Conservation (phyloP, 371 early-diverging fungal species). For the Neoconidiobolus thromboides region DNA sequence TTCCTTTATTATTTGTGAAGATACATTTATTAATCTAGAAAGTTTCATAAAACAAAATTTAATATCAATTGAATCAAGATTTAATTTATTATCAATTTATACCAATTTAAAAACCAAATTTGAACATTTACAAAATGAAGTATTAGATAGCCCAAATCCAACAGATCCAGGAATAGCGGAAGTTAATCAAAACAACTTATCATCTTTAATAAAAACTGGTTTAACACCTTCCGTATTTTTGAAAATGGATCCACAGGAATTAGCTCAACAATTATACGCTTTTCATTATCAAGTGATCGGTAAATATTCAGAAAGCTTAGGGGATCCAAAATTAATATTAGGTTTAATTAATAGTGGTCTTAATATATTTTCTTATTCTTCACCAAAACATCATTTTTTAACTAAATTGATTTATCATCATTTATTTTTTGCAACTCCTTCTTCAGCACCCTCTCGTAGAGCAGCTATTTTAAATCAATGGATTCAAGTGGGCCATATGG, state of each 20-base stretch:
- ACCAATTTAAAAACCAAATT: too few species aligned
- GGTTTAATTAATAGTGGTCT: constrained; percentile 11
- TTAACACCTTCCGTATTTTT: constrained; percentile 41
- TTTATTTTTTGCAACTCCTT: constrained; percentile 39
- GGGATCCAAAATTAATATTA: constrained; percentile 16
- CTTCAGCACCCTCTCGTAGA: constrained; percentile 22
- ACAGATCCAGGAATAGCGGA: neutral
- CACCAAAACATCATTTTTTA: constrained; percentile 36
- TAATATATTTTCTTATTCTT: constrained; percentile 25
- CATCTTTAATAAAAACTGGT: constrained; percentile 23
- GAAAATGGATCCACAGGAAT: constrained; percentile 29
- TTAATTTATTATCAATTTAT: constrained; percentile 7
- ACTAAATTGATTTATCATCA: constrained; percentile 49
- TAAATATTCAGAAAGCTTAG: constrained; percentile 12
- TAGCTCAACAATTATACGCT: constrained; percentile 50
- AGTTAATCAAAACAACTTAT: neutral
- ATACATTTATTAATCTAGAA: constrained; percentile 5
- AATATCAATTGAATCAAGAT: neutral
- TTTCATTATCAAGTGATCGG: constrained; percentile 29
- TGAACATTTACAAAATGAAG: too few species aligned
- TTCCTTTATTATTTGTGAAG: constrained; percentile 9
- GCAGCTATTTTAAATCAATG: constrained; percentile 47
- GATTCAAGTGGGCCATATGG: constrained; percentile 39
- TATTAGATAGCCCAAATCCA: too few species aligned
- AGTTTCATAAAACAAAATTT: constrained; percentile 1